A percentile compares a stretch with the other conserved stretches of the same genome.
These are phyloP conservation scores for Silene latifolia DNA, from an alignment of 148 eudicot genomes.

Conservation along the genomic window DNA sequence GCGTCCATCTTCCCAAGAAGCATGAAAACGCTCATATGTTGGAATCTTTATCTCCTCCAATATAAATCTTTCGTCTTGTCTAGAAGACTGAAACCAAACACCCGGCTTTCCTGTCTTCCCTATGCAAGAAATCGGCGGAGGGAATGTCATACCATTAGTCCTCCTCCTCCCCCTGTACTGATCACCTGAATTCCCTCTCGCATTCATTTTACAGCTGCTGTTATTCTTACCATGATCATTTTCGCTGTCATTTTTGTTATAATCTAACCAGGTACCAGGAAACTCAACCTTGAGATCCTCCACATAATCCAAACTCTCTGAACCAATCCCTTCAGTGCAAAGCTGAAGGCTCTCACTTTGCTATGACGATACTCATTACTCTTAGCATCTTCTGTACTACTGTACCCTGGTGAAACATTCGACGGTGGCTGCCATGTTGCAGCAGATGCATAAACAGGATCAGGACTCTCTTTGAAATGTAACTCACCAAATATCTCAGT, in stretches of 20 bases:
- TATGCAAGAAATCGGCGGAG: constrained; percentile 84
- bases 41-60: constrained; percentile 60
- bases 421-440: constrained; percentile 11
- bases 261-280: constrained; percentile 15
- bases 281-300: constrained; percentile 41
- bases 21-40: constrained; percentile 58
- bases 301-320: constrained; percentile 65
- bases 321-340: constrained; percentile 91
- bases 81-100: constrained; percentile 58
- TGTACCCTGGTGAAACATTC: background rate
- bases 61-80: constrained; percentile 66
- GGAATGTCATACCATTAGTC: constrained; percentile 33
- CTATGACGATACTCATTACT: constrained; percentile 21
- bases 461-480: constrained; percentile 42
- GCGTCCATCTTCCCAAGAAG: constrained; percentile 68
- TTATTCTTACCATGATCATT: background rate
- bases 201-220: constrained; percentile 8
- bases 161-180: constrained; percentile 4
- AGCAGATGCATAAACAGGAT: constrained; percentile 14
- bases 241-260: background rate
- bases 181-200: constrained; percentile 14
- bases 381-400: background rate
- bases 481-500: constrained; percentile 67
- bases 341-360: constrained; percentile 56
- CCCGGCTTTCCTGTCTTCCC: constrained; percentile 67